Evolutionary conservation across 495 filamentous ascomycete species (phyloP).

Genomic region (Hypomontagnella monticulosa): DNA sequence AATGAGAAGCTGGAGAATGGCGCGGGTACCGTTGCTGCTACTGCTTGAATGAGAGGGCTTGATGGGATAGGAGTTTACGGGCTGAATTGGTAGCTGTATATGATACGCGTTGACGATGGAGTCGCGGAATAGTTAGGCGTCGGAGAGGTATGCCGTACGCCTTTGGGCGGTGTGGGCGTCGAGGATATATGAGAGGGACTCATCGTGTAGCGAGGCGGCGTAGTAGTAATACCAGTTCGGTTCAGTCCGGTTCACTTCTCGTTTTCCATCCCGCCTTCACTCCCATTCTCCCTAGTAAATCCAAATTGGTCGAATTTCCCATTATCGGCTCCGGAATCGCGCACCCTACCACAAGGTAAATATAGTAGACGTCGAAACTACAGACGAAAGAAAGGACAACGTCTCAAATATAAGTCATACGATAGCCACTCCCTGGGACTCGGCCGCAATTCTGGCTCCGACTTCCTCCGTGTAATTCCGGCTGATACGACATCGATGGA

Average conservation of each 20-base stretch:
- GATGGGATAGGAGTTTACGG: background rate
- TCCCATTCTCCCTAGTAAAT: too few relatives aligned
- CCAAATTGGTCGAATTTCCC: too few relatives aligned
- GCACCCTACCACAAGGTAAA: too few relatives aligned
- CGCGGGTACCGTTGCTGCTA: background rate
- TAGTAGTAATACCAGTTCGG: too few relatives aligned
- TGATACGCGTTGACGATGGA: background rate
- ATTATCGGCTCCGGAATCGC: too few relatives aligned
- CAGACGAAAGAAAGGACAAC: background rate
- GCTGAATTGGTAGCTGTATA: background rate
- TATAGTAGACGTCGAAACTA: too few relatives aligned
- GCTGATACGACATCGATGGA: conserved; percentile 10
- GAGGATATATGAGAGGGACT: background rate
- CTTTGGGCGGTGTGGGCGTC: background rate
- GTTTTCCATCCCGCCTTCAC: too few relatives aligned
- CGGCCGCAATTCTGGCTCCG: background rate
- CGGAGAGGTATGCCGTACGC: background rate
- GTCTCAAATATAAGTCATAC: background rate
- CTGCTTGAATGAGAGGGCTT: background rate
- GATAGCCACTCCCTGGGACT: background rate
- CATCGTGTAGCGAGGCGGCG: background rate
- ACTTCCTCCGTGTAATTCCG: background rate
- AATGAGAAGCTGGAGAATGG: conserved; percentile 57
- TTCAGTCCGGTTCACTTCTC: too few relatives aligned
- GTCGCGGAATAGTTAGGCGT: too few relatives aligned